phyloP scores from a whole-genome alignment of 2,329 filamentous ascomycete genomes.

The Hypoxylon sp. region DNA sequence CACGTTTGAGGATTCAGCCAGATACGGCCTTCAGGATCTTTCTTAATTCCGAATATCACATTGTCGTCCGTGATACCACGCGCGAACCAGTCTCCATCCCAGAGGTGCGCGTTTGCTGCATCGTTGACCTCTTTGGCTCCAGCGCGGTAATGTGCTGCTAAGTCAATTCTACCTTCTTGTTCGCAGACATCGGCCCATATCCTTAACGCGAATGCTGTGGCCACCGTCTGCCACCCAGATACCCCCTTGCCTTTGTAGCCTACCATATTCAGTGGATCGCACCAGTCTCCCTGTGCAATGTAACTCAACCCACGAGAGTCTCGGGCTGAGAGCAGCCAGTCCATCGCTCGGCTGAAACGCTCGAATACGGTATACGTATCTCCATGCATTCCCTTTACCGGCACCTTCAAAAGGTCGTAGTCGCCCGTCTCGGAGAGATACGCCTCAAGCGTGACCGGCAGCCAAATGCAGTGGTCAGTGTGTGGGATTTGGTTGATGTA shows the following conservation, averaged over 20 bases:
- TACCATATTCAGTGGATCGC: constrained; percentile 75
- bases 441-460: constrained; percentile 68
- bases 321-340: constrained; percentile 67
- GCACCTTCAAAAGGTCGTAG: constrained; percentile 64
- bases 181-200: constrained; percentile 69
- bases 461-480: constrained; percentile 72
- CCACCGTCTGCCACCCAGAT: constrained; percentile 71
- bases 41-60: constrained; percentile 66
- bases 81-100: constrained; percentile 71
- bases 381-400: constrained; percentile 60
- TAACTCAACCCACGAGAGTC: constrained; percentile 69
- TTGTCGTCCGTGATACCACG: constrained; percentile 71
- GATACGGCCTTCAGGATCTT: constrained; percentile 68
- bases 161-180: constrained; percentile 57
- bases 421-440: constrained; percentile 71
- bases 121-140: constrained; percentile 64
- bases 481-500: constrained; percentile 75
- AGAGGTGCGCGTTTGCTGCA: constrained; percentile 67
- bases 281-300: constrained; percentile 73
- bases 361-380: constrained; percentile 67
- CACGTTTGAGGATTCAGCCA: constrained; percentile 72
- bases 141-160: constrained; percentile 62
- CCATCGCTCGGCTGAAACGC: constrained; percentile 70
- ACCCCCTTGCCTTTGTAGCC: constrained; percentile 71
- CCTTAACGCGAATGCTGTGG: constrained; percentile 67